These are phyloP conservation scores for Sutorius eximius DNA, from an alignment of 1,284 basidiomycete species.

Conservation along the genomic window DNA sequence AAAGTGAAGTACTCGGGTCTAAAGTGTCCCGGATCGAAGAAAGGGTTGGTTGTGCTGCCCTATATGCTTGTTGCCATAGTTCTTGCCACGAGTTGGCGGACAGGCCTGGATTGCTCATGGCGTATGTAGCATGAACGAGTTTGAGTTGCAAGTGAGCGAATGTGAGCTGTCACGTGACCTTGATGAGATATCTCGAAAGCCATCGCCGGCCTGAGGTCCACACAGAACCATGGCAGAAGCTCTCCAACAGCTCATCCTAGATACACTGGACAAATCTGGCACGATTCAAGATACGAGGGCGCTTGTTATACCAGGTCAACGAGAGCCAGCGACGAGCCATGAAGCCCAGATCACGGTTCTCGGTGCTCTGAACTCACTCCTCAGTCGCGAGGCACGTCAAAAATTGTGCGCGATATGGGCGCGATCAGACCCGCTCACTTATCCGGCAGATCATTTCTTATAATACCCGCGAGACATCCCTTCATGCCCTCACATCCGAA, in stretches of 20 bases:
- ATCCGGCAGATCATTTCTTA: slow-evolving; percentile 78
- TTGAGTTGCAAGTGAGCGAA: too few relatives aligned
- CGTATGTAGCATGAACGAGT: not conserved
- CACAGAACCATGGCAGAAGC: slow-evolving; percentile 60
- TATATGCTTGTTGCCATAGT: slow-evolving; percentile 64
- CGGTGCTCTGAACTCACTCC: slow-evolving; percentile 85
- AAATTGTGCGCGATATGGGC: slow-evolving; percentile 3
- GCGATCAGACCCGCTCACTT: slow-evolving; percentile 19
- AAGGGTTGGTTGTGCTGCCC: slow-evolving; percentile 55
- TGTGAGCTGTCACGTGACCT: slow-evolving; percentile 25
- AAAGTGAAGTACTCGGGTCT: slow-evolving; percentile 29
- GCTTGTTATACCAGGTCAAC: slow-evolving; percentile 67
- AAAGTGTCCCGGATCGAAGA: slow-evolving; percentile 46
- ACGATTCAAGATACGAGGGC: slow-evolving; percentile 75
- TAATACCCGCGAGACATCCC: slow-evolving; percentile 74
- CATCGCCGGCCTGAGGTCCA: not conserved
- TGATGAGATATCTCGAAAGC: slow-evolving; percentile 21
- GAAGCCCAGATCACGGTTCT: slow-evolving; percentile 82
- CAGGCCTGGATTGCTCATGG: slow-evolving; percentile 17
- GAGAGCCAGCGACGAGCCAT: slow-evolving; percentile 56
- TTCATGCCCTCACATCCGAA: slow-evolving; percentile 77
- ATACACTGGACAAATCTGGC: slow-evolving; percentile 60
- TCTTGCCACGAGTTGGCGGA: slow-evolving; percentile 20
- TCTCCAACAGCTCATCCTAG: slow-evolving; percentile 78
- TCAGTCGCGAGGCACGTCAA: slow-evolving; percentile 75